Base-by-base conservation (phyloP, 2,329 filamentous ascomycete genomes). In the Paracoccidioides lutzii region DNA sequence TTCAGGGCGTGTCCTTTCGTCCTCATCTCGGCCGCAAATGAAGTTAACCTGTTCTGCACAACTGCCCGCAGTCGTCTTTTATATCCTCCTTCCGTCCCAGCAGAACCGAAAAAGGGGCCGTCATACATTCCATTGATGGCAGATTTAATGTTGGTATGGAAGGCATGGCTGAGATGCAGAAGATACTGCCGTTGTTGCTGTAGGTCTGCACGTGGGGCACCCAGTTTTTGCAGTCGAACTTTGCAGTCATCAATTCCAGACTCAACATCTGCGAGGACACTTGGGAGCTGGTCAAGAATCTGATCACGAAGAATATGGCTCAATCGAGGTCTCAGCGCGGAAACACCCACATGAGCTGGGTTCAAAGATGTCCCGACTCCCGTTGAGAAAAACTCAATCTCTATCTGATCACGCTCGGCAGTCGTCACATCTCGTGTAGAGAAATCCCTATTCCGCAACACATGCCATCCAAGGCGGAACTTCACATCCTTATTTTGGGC, bases 171-270 rank as follows among this genome's bases (percentile, higher is more conserved):
- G 40, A 75, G 68, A 7, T 66, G 61, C 10, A 73, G 61, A 45
- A 69, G 61, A 49, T 66, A 64, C 4, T 84, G 0, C 70, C 64
- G 72, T 58, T 83, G 79, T 55, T 83, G 74, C 0, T 67, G 22
- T 33, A 30, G n/a, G 30, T 30, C 53, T 41, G 41, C 55, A 4
- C 81, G 71, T 7, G 75, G 69, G 1, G 70, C 66, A 0, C 83
- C 82, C 0, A 86, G 71, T 8, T 68, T 67, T 0, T 69, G 58
- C 2, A 85, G 66, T 0, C 63, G 64, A 12, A 9, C 15, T 3
- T 69, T 60, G 59, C 73, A 76, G 0, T 63, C 59, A 0, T 59
- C 44, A 0, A 74, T 67, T 33, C 70, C 67, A 0, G 48, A 30
- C 41, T 63, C 51, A 33, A 62, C 54, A 12, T 68, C 66, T 10